phyloP scores from a whole-genome alignment of 2,329 filamentous ascomycete genomes.

The Cordyceps javanica region DNA sequence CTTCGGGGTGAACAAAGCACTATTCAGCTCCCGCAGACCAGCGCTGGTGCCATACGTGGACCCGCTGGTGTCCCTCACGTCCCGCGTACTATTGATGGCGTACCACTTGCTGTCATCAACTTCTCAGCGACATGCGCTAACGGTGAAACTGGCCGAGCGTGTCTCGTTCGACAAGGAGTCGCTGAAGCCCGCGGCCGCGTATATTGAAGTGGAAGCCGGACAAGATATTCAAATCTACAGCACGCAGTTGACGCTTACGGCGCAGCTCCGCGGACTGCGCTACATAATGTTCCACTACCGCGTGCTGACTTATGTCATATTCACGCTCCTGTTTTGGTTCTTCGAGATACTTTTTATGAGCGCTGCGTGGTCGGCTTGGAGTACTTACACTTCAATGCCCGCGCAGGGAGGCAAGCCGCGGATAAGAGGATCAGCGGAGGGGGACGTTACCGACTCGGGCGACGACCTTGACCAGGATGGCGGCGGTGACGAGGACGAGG shows the following conservation, averaged over 20 bases:
- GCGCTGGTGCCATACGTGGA: slow-evolving; percentile 77
- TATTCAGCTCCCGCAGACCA: slow-evolving; percentile 64
- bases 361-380: slow-evolving; percentile 56
- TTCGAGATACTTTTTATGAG: slow-evolving; percentile 64
- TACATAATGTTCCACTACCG: slow-evolving; percentile 87
- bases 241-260: slow-evolving; percentile 61
- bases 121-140: slow-evolving; percentile 56
- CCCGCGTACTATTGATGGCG: slow-evolving; percentile 56
- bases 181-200: slow-evolving; percentile 39
- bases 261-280: slow-evolving; percentile 67
- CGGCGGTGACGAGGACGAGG: slow-evolving; percentile 30
- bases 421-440: slow-evolving; percentile 11
- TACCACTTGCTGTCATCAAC: slow-evolving; percentile 63
- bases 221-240: slow-evolving; percentile 71
- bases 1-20: slow-evolving; percentile 33
- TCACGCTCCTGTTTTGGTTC: slow-evolving; percentile 69
- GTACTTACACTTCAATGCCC: slow-evolving; percentile 24
- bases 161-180: slow-evolving; percentile 51
- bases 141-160: slow-evolving; percentile 66
- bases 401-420: slow-evolving; percentile 13
- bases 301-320: slow-evolving; percentile 59
- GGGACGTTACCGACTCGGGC: slow-evolving; percentile 12
- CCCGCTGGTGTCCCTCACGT: slow-evolving; percentile 56
- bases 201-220: slow-evolving; percentile 62
- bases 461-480: slow-evolving; percentile 19